phyloP scores from a whole-genome alignment of 1,139 yeast species.

The Suhomyces choctaworum region DNA sequence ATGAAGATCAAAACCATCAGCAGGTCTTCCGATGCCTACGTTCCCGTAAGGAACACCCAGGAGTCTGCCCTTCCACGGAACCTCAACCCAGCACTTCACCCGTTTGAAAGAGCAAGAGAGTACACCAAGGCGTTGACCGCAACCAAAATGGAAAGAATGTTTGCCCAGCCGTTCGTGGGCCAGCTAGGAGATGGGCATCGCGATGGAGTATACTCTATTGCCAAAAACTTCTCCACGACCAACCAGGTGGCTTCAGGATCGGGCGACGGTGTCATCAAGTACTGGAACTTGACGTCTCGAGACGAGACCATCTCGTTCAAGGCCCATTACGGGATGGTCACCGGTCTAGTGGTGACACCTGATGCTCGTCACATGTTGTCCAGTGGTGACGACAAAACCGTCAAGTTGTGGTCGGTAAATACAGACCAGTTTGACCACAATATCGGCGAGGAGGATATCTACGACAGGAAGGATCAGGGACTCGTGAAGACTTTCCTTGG shows the following conservation, averaged over 20 bases:
- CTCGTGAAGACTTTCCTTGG: constrained; percentile 77
- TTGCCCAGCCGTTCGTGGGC: constrained; percentile 96
- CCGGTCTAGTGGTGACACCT: constrained; percentile 83
- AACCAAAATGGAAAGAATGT: constrained; percentile 91
- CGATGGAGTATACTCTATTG: constrained; percentile 91
- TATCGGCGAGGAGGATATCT: constrained; percentile 37
- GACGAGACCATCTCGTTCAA: constrained; percentile 74
- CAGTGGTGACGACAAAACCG: constrained; percentile 88
- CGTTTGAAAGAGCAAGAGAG: constrained; percentile 95
- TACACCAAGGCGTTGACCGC: constrained; percentile 94
- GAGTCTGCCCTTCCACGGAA: constrained; percentile 87
- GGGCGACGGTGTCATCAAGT: constrained; percentile 92
- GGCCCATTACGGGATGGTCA: constrained; percentile 90
- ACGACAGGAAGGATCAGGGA: constrained; percentile 41
- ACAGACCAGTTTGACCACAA: constrained; percentile 44
- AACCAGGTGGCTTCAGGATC: constrained; percentile 86
- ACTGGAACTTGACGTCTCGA: constrained; percentile 82
- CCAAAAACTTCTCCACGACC: constrained; percentile 70
- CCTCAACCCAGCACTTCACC: constrained; percentile 92
- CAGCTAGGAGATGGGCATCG: constrained; percentile 94
- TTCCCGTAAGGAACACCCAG: constrained; percentile 89
- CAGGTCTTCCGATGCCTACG: constrained; percentile 85
- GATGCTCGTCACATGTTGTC: constrained; percentile 62
- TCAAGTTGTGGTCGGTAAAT: constrained; percentile 75
- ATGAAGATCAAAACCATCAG: constrained; percentile 90